Evolutionary conservation across 306 rosid species (phyloP).

Genomic region (Gastrolobium bilobum): DNA sequence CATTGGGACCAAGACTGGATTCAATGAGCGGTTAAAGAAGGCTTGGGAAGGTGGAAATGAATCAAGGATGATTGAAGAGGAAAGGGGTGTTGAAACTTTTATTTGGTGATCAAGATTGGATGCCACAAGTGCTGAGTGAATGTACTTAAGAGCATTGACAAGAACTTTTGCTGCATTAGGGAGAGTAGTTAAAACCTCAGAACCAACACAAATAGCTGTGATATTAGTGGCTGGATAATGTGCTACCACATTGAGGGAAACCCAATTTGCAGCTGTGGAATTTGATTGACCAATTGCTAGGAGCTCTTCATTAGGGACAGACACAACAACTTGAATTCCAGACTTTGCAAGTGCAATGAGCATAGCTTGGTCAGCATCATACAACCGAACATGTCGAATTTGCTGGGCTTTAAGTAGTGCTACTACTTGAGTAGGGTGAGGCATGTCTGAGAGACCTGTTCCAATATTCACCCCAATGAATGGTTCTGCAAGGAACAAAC

Average conservation of each 20-base stretch:
- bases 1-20: constrained; percentile 75
- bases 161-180: constrained; percentile 85
- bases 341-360: constrained; percentile 83
- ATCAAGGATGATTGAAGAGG: constrained; percentile 83
- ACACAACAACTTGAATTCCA: constrained; percentile 73
- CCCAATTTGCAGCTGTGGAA: constrained; percentile 89
- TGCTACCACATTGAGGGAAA: constrained; percentile 78
- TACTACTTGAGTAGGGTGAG: constrained; percentile 87
- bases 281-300: constrained; percentile 86
- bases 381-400: constrained; percentile 73
- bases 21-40: constrained; percentile 73
- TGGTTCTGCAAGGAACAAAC: constrained; percentile 63
- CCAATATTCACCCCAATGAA: constrained; percentile 86
- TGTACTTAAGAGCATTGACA: constrained; percentile 74
- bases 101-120: constrained; percentile 81
- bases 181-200: constrained; percentile 73
- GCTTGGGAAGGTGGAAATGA: constrained; percentile 95
- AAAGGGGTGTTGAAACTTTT: constrained; percentile 80
- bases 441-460: constrained; percentile 87
- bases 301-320: constrained; percentile 82
- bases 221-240: constrained; percentile 90
- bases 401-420: constrained; percentile 83
- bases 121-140: constrained; percentile 80
- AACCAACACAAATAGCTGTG: constrained; percentile 84
- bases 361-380: constrained; percentile 78